Conservation (phyloP, 139 green algal species). For the Chlorella vulgaris region DNA sequence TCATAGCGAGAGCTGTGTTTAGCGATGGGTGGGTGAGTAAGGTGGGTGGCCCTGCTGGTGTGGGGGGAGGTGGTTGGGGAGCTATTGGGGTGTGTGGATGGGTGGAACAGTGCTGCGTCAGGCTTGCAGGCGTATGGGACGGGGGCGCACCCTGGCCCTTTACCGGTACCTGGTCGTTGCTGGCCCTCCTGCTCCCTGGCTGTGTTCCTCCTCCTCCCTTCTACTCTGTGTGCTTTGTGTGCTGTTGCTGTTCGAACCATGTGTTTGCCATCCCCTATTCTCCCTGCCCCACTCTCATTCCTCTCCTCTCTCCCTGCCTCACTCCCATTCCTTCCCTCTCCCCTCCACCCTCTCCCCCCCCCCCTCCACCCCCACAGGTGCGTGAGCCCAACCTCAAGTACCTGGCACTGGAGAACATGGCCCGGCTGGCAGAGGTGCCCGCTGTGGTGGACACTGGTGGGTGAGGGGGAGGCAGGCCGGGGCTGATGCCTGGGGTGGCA, state of each 20-base stretch:
- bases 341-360: background rate
- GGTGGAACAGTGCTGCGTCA: too few species aligned
- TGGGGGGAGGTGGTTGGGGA: too few species aligned
- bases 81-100: too few species aligned
- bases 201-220: too few species aligned
- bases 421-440: conserved; percentile 74
- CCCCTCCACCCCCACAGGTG: conserved; percentile 25
- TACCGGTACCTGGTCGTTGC: too few species aligned
- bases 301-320: background rate
- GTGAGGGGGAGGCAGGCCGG: background rate
- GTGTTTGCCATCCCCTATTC: too few species aligned
- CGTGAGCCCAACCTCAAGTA: conserved; percentile 94
- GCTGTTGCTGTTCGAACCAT: too few species aligned
- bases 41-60: too few species aligned
- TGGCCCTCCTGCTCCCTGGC: too few species aligned
- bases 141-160: too few species aligned
- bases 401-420: conserved; percentile 90
- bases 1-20: background rate
- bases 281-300: background rate
- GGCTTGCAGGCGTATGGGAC: too few species aligned
- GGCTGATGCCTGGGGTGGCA: background rate
- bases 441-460: conserved; percentile 51
- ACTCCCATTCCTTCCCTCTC: background rate
- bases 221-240: too few species aligned
- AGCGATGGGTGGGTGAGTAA: background rate